Evolutionary conservation across 495 filamentous ascomycete species (phyloP).

Genomic region (Thermochaetoides thermophila): DNA sequence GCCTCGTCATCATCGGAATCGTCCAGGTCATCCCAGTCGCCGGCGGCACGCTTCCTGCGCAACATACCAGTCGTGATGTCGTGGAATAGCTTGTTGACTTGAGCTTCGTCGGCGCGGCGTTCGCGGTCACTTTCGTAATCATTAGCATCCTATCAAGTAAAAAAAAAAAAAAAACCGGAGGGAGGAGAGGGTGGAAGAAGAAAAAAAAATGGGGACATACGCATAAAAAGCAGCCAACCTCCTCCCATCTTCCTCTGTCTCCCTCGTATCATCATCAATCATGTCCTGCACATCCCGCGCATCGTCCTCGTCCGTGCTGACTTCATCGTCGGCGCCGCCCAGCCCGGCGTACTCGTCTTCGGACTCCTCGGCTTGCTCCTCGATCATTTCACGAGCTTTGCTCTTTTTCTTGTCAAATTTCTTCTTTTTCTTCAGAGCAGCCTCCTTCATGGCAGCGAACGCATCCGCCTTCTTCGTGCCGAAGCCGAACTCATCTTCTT

Average conservation of each 20-base stretch:
- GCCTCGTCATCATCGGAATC: slow-evolving; percentile 77
- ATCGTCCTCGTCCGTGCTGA: slow-evolving; percentile 53
- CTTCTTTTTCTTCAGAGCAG: slow-evolving; percentile 41
- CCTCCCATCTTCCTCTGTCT: slow-evolving; percentile 60
- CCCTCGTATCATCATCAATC: slow-evolving; percentile 64
- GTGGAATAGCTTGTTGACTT: slow-evolving; percentile 75
- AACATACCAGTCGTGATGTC: slow-evolving; percentile 81
- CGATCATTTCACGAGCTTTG: slow-evolving; percentile 71
- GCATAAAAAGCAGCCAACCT: slow-evolving; percentile 76
- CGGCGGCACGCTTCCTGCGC: slow-evolving; percentile 58
- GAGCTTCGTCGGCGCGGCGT: slow-evolving; percentile 59
- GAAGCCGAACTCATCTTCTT: slow-evolving; percentile 36
- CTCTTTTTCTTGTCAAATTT: slow-evolving; percentile 74
- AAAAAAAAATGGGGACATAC: slow-evolving; percentile 37
- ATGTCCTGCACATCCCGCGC: slow-evolving; percentile 54
- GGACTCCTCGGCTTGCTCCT: slow-evolving; percentile 92
- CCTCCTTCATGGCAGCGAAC: slow-evolving; percentile 67
- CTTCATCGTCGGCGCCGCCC: slow-evolving; percentile 81
- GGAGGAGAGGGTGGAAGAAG: too few relatives aligned
- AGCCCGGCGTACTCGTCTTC: slow-evolving; percentile 96
- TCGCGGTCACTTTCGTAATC: slow-evolving; percentile 41
- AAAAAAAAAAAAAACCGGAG: too few relatives aligned
- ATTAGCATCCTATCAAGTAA: slow-evolving; percentile 3
- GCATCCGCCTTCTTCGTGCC: slow-evolving; percentile 24
- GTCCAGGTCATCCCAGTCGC: slow-evolving; percentile 66